Evolutionary conservation across 2,329 filamentous ascomycete genomes (phyloP).

Genomic region (Ophiostoma piceae): DNA sequence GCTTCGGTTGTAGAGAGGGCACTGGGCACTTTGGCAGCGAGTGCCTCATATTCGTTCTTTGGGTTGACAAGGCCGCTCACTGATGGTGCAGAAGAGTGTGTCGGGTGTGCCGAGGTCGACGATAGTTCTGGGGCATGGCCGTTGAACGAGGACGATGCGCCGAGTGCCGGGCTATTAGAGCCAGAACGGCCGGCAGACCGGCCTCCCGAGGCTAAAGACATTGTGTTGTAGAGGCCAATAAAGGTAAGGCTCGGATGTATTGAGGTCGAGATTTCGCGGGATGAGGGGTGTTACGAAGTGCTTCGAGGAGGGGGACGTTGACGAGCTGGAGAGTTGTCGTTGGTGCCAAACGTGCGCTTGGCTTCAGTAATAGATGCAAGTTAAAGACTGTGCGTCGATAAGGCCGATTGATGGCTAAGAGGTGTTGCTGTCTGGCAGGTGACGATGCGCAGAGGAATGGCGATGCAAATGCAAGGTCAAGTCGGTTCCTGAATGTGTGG

Average conservation of each 20-base stretch:
- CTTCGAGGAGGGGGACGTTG: not conserved
- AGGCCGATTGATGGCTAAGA: not conserved
- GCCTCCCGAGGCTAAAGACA: not conserved
- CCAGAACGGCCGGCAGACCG: not conserved
- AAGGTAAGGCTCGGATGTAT: no score
- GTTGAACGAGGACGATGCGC: conserved; percentile 15
- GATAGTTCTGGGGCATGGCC: conserved; percentile 10
- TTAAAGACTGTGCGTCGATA: not conserved
- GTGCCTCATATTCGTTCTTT: conserved; percentile 20
- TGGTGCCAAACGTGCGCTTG: no score
- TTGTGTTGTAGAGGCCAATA: not conserved
- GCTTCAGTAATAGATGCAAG: no score
- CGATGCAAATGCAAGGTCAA: not conserved
- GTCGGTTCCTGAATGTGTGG: not conserved
- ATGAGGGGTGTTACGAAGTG: not conserved
- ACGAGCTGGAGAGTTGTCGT: not conserved
- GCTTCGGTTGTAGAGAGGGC: conserved; percentile 50
- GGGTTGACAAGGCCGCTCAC: not conserved
- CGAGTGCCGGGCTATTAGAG: conserved; percentile 1
- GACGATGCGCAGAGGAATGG: not conserved
- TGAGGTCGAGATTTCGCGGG: no score
- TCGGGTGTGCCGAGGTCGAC: not conserved
- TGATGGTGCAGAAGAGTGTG: not conserved
- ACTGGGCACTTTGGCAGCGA: conserved; percentile 24
- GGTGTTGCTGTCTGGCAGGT: not conserved